These are phyloP conservation scores for Mycena indigotica DNA, from an alignment of 768 basidiomycete genomes.

Conservation along the genomic window DNA sequence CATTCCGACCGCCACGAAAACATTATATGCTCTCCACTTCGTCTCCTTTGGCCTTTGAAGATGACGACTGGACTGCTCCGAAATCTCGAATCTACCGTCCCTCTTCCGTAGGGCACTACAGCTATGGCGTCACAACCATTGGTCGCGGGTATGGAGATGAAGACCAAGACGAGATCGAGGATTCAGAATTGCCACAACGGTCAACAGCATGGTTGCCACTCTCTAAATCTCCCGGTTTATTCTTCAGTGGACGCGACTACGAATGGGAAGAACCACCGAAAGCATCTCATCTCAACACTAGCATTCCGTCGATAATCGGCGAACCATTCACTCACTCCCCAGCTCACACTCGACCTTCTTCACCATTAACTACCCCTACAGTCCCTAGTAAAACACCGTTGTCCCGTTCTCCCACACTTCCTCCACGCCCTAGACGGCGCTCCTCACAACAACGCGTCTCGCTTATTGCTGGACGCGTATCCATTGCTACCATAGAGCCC, in stretches of 20 bases:
- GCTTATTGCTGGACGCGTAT: constrained; percentile 78
- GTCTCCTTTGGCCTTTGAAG: constrained; percentile 63
- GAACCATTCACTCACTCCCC: constrained; percentile 33
- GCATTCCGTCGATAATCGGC: constrained; percentile 30
- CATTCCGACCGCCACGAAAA: no score
- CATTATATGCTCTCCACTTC: constrained; percentile 30
- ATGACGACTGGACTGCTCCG: constrained; percentile 63
- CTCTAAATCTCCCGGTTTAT: background rate
- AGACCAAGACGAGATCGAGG: constrained; percentile 35
- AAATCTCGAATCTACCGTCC: constrained; percentile 58
- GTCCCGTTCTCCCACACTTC: constrained; percentile 51
- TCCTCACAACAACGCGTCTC: constrained; percentile 87
- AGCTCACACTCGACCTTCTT: constrained; percentile 19
- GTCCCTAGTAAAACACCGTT: constrained; percentile 25
- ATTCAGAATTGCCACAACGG: constrained; percentile 22
- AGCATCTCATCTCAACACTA: constrained; percentile 36
- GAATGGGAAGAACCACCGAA: constrained; percentile 17
- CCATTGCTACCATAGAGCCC: constrained; percentile 75
- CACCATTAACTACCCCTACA: constrained; percentile 13
- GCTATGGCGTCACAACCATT: constrained; percentile 85
- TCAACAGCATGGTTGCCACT: constrained; percentile 20
- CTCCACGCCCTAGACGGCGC: constrained; percentile 68
- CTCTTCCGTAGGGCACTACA: constrained; percentile 64
- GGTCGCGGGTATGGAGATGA: constrained; percentile 83
- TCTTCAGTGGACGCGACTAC: constrained; percentile 14